Conservation (phyloP, 1,284 basidiomycete genomes). For the Lentinus polychrous region DNA sequence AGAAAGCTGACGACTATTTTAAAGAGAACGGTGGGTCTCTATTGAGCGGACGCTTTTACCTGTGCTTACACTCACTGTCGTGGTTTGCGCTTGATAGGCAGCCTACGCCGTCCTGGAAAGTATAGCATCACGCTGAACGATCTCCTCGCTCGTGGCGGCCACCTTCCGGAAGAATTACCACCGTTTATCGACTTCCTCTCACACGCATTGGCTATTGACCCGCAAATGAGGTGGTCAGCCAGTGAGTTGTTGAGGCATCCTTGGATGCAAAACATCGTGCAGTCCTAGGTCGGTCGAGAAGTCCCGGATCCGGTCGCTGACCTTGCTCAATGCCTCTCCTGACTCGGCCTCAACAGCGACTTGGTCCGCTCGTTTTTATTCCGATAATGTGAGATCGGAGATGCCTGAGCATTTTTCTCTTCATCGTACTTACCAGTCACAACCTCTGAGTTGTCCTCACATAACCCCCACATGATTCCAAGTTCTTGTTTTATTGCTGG, state of each 20-base stretch:
- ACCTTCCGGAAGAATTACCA: constrained; percentile 1
- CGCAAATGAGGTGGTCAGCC: constrained; percentile 9
- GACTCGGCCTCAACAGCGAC: no score
- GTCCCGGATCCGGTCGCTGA: no score
- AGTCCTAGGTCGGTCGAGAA: no score
- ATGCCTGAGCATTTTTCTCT: no score
- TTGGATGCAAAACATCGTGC: background rate
- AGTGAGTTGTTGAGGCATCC: constrained; percentile 7
- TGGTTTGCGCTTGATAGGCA: background rate
- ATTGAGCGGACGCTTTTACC: background rate
- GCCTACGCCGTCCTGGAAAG: background rate
- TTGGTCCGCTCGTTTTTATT: no score
- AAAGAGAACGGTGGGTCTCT: constrained; percentile 1
- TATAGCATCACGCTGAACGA: constrained; percentile 5
- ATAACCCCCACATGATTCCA: no score
- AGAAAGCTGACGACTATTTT: constrained; percentile 1
- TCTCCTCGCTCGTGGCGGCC: background rate
- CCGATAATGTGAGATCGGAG: no score
- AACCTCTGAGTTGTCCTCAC: no score
- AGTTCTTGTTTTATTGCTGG: no score
- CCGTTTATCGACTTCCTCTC: constrained; percentile 6
- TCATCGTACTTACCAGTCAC: no score
- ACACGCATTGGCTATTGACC: constrained; percentile 9
- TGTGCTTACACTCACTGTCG: background rate
- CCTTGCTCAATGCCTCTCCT: no score